phyloP scores from a whole-genome alignment of 2,329 filamentous ascomycete genomes.

The Thielaviopsis euricoi region DNA sequence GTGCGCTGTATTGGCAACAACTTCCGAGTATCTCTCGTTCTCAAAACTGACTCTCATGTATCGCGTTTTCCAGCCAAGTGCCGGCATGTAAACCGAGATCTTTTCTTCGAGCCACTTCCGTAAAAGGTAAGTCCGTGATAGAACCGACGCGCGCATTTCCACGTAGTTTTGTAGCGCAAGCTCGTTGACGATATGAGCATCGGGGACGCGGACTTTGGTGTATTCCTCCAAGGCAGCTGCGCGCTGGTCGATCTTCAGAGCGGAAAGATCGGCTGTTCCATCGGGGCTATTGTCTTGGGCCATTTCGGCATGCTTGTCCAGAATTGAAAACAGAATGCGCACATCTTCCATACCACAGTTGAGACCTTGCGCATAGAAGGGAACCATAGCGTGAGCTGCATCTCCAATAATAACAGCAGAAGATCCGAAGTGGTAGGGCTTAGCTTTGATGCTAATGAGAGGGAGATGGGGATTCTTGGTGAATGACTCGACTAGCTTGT shows the following conservation, averaged over 20 bases:
- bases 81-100: conserved; percentile 58
- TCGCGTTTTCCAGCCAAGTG: conserved; percentile 77
- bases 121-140: conserved; percentile 57
- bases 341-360: conserved; percentile 95
- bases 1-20: conserved; percentile 50
- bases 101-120: conserved; percentile 79
- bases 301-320: conserved; percentile 48
- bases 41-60: conserved; percentile 88
- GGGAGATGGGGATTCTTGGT: conserved; percentile 73
- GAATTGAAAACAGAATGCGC: conserved; percentile 63
- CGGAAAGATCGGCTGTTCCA: conserved; percentile 19
- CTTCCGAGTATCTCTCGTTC: conserved; percentile 78
- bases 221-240: conserved; percentile 57
- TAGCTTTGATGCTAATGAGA: conserved; percentile 84
- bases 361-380: conserved; percentile 97
- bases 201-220: conserved; percentile 52
- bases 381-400: conserved; percentile 93
- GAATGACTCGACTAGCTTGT: conserved; percentile 60
- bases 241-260: conserved; percentile 37
- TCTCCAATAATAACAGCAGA: conserved; percentile 80
- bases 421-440: conserved; percentile 64
- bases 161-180: conserved; percentile 80
- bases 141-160: conserved; percentile 82
- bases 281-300: conserved; percentile 27
- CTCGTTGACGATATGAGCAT: conserved; percentile 83